These are phyloP conservation scores for Scutellaria barbata DNA, from an alignment of 257 asterid species.

Conservation along the genomic window DNA sequence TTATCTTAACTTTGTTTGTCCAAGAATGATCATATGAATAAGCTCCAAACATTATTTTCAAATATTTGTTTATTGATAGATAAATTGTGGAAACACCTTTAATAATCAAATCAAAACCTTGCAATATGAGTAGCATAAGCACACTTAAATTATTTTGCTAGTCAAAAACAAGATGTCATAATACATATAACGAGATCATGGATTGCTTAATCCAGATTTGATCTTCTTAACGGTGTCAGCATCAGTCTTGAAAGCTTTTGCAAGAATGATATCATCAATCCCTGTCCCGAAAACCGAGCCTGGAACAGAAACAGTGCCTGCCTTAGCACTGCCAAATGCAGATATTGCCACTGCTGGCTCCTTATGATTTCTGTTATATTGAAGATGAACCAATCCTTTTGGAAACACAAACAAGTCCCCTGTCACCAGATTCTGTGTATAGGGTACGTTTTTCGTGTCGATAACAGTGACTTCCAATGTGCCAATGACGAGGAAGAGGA, in stretches of 20 bases:
- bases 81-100: neutral
- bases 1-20: no score
- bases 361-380: slow-evolving; percentile 30
- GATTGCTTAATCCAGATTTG: slow-evolving; percentile 37
- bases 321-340: slow-evolving; percentile 37
- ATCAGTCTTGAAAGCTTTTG: slow-evolving; percentile 41
- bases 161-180: neutral
- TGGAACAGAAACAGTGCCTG: slow-evolving; percentile 38
- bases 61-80: no score
- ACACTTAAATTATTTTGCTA: neutral
- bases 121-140: neutral
- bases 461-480: slow-evolving; percentile 35
- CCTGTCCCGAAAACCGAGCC: slow-evolving; percentile 25
- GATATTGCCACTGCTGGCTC: slow-evolving; percentile 33
- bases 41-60: no score
- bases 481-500: slow-evolving; percentile 29
- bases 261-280: slow-evolving; percentile 36
- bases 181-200: slow-evolving; percentile 1
- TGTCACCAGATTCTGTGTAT: slow-evolving; percentile 9
- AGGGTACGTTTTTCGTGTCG: slow-evolving; percentile 30
- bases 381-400: slow-evolving; percentile 40
- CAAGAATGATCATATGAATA: no score
- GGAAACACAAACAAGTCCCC: slow-evolving; percentile 44
- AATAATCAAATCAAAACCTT: neutral
- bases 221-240: slow-evolving; percentile 38